Conservation (phyloP, 495 filamentous ascomycete genomes). For the Xylaria grammica region DNA sequence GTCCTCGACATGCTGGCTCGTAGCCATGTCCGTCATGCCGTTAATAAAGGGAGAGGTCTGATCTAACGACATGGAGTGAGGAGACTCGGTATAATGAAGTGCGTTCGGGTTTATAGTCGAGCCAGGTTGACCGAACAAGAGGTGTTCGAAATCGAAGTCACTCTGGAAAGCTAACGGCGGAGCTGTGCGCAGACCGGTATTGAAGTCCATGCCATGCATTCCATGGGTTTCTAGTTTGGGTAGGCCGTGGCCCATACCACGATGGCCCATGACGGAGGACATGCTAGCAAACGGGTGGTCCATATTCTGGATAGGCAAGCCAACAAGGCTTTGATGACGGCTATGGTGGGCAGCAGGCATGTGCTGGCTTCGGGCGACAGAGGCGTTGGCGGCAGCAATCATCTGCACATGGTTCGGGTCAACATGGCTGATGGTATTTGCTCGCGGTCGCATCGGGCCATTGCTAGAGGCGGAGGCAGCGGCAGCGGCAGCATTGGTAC, state of each 20-base stretch:
- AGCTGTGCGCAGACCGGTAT: constrained; percentile 75
- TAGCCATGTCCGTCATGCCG: constrained; percentile 63
- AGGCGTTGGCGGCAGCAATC: constrained; percentile 62
- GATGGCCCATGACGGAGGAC: constrained; percentile 67
- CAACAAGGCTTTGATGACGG: constrained; percentile 70
- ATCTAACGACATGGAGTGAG: constrained; percentile 72
- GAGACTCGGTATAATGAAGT: constrained; percentile 88
- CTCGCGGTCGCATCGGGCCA: constrained; percentile 80
- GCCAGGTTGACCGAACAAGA: constrained; percentile 67
- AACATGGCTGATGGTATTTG: constrained; percentile 96
- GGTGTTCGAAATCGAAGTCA: constrained; percentile 76
- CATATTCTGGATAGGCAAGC: constrained; percentile 65
- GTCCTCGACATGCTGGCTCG: constrained; percentile 70
- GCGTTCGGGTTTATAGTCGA: constrained; percentile 94
- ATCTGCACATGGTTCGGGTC: constrained; percentile 76
- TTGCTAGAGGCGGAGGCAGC: constrained; percentile 46
- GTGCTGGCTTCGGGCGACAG: constrained; percentile 58
- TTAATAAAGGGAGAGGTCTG: constrained; percentile 75
- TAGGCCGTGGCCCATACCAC: constrained; percentile 68
- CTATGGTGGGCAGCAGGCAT: constrained; percentile 62
- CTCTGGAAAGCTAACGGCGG: constrained; percentile 73
- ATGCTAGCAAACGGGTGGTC: constrained; percentile 68
- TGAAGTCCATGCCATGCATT: constrained; percentile 58
- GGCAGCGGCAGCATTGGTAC: constrained; percentile 43
- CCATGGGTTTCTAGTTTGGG: constrained; percentile 84